Base-by-base conservation (phyloP, 139 green algal genomes). In the Chlorella sp. region DNA sequence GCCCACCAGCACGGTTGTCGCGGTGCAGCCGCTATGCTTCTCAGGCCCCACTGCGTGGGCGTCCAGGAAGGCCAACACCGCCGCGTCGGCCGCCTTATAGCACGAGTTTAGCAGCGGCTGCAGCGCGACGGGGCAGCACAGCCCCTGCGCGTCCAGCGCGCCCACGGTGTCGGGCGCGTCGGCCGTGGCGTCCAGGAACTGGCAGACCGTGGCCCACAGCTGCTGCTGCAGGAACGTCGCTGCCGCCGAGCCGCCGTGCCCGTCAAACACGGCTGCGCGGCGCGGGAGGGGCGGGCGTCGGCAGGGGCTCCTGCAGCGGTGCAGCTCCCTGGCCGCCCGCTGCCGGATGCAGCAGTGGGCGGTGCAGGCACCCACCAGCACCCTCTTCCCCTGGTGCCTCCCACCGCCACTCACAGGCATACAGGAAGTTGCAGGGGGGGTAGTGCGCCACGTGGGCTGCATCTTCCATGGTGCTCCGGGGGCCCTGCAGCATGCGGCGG, bases 381-480 rank as follows among this genome's bases (percentile, higher is more conserved):
- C 21, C 48, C 48, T 58, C 21, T 58, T n/a, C 48, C 17, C 21
- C 48, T 58, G 17, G 48, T 58, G 48, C 48, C 21, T 17, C 17
- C 21, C 17, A 58, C 21, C 21, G 9, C 9, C 23, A 67, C 76
- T 67, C 53, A 87, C 85, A 73, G 64, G 83, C 77, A 45, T 83
- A 87, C 21, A 91, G 51, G 58, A 86, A 91, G 8, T 86, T 86
- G 63, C 69, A 86, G 42, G 64, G 51, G 43, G 36, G 83, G 15
- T 76, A 31, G 1, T 73, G 77, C 12, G 91, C 66, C 21, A 91
- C 69, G 33, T 71, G 43, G 8, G 59, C 55, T 5, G 72, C 76
- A 33, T 94, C 90, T 72, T 94, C 90, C 90, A 94, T 94, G 5
- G 69, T 82, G 25, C 87, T 73, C 31, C 90, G 73, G 43, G 85